Conservation (phyloP, 768 basidiomycete species). For the Serendipita sp. region DNA sequence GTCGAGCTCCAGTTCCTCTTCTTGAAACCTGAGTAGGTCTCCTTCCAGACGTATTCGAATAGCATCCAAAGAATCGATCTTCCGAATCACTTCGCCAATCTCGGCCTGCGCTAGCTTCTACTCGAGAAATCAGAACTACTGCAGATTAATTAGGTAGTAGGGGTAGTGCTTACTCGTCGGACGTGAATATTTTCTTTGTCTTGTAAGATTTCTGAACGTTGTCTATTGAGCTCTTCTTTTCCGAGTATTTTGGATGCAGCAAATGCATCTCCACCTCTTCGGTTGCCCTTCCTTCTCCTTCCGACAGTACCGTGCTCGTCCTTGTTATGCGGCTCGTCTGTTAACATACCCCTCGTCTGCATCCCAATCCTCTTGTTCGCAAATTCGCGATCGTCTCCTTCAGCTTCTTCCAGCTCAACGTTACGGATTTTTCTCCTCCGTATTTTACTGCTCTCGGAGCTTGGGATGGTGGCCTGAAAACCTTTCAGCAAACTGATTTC, state of each 20-base stretch:
- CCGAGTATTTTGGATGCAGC: slow-evolving; percentile 62
- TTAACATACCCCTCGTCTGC: slow-evolving; percentile 56
- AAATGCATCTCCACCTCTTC: slow-evolving; percentile 36
- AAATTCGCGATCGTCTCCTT: slow-evolving; percentile 52
- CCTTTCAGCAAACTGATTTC: slow-evolving; percentile 74
- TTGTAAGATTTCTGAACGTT: slow-evolving; percentile 67
- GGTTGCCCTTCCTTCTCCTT: slow-evolving; percentile 29
- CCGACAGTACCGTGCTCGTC: slow-evolving; percentile 40
- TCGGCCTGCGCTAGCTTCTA: slow-evolving; percentile 77
- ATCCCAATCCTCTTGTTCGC: slow-evolving; percentile 36
- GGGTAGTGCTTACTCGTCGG: slow-evolving; percentile 43
- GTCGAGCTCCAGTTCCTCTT: slow-evolving; percentile 93
- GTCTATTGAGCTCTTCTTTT: slow-evolving; percentile 67
- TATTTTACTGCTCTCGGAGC: slow-evolving; percentile 60
- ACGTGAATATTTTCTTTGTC: slow-evolving; percentile 92
- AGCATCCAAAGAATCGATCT: slow-evolving; percentile 70
- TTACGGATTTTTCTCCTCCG: slow-evolving; percentile 66
- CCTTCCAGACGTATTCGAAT: slow-evolving; percentile 68
- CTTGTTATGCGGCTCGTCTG: slow-evolving; percentile 26
- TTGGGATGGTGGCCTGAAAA: slow-evolving; percentile 90
- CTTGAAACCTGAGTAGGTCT: slow-evolving; percentile 71
- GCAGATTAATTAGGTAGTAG: neutral
- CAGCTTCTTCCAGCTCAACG: slow-evolving; percentile 39
- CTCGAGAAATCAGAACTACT: slow-evolving; percentile 9
- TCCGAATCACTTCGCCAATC: slow-evolving; percentile 73